A percentile compares a stretch with the other conserved stretches of the same genome.
phyloP scores from a whole-genome alignment of 2,329 filamentous ascomycete species.

The Cladosporium sphaerospermum region DNA sequence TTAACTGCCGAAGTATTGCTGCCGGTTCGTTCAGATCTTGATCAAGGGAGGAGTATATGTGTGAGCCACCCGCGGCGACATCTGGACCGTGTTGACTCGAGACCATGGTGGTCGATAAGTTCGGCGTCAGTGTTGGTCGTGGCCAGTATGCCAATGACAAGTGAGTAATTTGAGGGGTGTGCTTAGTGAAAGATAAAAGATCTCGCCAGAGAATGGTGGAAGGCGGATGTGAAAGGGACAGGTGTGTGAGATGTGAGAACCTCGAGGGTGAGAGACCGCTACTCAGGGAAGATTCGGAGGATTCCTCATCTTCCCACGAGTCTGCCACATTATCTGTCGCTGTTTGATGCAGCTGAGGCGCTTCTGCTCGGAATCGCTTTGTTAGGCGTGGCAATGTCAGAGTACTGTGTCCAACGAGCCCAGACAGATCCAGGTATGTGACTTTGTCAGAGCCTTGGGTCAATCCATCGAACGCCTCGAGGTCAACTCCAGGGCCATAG shows the following conservation, averaged over 20 bases:
- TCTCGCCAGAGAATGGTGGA: conserved; percentile 48
- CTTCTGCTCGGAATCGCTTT: conserved; percentile 23
- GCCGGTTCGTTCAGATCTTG: conserved; percentile 52
- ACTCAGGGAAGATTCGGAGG: conserved; percentile 18
- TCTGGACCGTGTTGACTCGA: conserved; percentile 34
- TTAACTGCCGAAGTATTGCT: conserved; percentile 51
- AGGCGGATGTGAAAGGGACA: conserved; percentile 52
- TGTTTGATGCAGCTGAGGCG: conserved; percentile 26
- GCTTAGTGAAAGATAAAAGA: conserved; percentile 47
- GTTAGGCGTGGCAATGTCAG: conserved; percentile 45
- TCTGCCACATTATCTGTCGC: conserved; percentile 29
- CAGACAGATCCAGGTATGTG: conserved; percentile 47
- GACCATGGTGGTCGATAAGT: conserved; percentile 42
- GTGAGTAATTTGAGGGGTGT: conserved; percentile 53
- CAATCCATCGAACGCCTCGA: conserved; percentile 45
- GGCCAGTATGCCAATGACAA: conserved; percentile 60
- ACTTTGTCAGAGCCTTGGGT: conserved; percentile 44
- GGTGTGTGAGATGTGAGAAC: conserved; percentile 50
- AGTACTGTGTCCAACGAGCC: conserved; percentile 40
- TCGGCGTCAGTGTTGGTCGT: conserved; percentile 51
- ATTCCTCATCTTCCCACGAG: conserved; percentile 41
- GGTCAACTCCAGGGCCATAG: conserved; percentile 41
- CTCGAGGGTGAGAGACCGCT: conserved; percentile 27
- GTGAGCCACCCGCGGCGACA: conserved; percentile 45
- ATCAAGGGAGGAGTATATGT: conserved; percentile 48